Evolutionary conservation across 345 rosid genomes (phyloP), one percentile per base, ranked within the genome.

Genomic region (Eucalyptus pauciflora): DNA sequence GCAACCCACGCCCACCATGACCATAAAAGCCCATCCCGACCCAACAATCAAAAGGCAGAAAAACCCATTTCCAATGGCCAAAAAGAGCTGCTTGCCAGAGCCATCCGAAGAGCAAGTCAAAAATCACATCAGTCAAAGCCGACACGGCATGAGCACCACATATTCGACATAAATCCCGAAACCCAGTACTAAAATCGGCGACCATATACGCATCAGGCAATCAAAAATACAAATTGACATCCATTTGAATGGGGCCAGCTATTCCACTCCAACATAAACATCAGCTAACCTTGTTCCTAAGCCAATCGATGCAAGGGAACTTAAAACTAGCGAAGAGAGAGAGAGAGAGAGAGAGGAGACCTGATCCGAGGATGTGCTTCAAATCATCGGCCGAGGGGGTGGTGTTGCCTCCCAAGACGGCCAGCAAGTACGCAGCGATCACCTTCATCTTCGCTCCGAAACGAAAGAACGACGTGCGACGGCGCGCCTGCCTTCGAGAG

Each of bases 331-430:
- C 0, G 27, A 41, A 20, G 51, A 13, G 27, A 52, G 7, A 45
- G 18, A 41, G 3, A 15, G 4, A 4, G 13, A 3, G 9, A 64
- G 62, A 8, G 33, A 24, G 27, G 79, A 25, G 92, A 95, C 96
- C 95, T 22, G 91, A 88, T 52, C 89, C 91, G 87, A 95, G 94
- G 86, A 95, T 93, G 29, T 60, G 25, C 83, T 93, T 93, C 85
- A 95, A 16, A 90, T 93, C 94, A 33, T 86, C 90, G 25, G 95
- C 91, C 9, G 93, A 91, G 52, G 96, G 95, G 67, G 24, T 48
- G 87, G 86, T 7, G 87, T 95, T 94, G 89, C 95, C 96, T 69
- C 96, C 95, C 92, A 94, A 89, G 11, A 93, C 94, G 16, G 94
- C 95, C 89, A 95, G 86, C 92, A 95, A 87, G 89, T 91, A 95